Conservation (phyloP, 164 flowering plant genomes). For the Cinnamomum micranthum region DNA sequence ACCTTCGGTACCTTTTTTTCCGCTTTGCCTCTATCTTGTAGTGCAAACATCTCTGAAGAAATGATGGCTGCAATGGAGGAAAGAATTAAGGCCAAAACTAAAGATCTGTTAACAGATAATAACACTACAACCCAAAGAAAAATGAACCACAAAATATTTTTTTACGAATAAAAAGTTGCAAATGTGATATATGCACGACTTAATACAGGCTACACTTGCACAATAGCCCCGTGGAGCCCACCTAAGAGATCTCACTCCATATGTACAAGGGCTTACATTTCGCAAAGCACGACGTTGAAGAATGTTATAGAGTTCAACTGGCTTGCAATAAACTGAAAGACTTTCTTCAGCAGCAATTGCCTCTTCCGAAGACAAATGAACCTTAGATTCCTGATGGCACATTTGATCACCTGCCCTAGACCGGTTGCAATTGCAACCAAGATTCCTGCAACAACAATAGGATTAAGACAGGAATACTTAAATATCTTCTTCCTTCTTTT, state of each 20-base stretch:
- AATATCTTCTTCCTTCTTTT: no score
- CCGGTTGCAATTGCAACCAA: constrained; percentile 38
- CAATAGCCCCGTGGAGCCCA: neutral
- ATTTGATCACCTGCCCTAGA: constrained; percentile 44
- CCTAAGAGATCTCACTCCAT: neutral
- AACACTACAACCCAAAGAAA: neutral
- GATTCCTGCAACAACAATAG: constrained; percentile 26
- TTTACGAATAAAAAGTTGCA: neutral
- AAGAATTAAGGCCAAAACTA: constrained; percentile 13
- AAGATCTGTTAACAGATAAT: neutral
- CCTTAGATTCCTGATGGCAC: constrained; percentile 76
- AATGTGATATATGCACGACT: no score
- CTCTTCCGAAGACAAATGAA: constrained; percentile 67
- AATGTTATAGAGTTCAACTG: constrained; percentile 95
- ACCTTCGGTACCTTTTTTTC: constrained; percentile 46
- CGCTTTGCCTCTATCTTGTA: constrained; percentile 77
- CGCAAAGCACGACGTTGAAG: constrained; percentile 79
- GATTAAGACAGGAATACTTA: no score
- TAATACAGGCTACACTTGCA: no score
- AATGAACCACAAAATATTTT: neutral
- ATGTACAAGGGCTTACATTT: constrained; percentile 42
- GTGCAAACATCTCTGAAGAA: constrained; percentile 78
- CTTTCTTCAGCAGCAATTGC: constrained; percentile 84
- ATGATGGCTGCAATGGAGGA: constrained; percentile 56
- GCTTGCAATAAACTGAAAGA: constrained; percentile 85